Evolutionary conservation across 225 moss, liverwort and hornwort genomes (phyloP), one percentile per base, ranked within the genome.

Genomic region (Physcomitrellopsis africana): DNA sequence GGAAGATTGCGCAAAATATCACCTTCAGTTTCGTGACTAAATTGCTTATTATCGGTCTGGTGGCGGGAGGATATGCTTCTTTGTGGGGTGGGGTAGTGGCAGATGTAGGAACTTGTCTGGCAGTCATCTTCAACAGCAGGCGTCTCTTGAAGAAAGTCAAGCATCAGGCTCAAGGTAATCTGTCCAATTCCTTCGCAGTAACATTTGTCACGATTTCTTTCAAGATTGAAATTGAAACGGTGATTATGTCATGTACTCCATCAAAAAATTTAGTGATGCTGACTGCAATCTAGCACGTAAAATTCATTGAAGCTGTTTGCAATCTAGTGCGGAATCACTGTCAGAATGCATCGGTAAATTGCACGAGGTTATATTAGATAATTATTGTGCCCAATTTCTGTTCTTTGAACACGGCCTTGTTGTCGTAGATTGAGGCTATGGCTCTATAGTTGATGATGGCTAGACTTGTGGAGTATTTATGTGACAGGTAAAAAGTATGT

Each of bases 81-180:
- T 81, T 97, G 60, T 97, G 94, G 97, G 97, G 90, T 37, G 94
- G 94, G 70, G 93, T 97, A 19, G 37, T 92, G 29, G 91, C 97
- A 57, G 94, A 97, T 61, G 97, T 94, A 68, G 97, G 97, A 65
- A 92, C 94, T 23, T 97, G 90, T 80, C 80, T 97, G 67, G 76
- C 71, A 23, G 94, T 97, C 13, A 84, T 90, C 26, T 92, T 91
- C 85, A 97, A 97, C 83, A 92, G 89, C 81, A 93, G 94, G 93
- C 86, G 93, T 48, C 65, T 97, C 71, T 82, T 97, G 67, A 90
- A 90, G 79, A 90, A 90, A 70, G 52, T 74, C 79, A 89, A 86
- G 72, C 89, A 81, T 59, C 29, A 42, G 32, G 65, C 24, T 5
- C n/a, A 81, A 63, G 86, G 83, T 84, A 83, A 70, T 16, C 9